These are phyloP conservation scores for Paecilomyces dactylethromorphus DNA, from an alignment of 2,329 filamentous ascomycete species.

Conservation along the genomic window DNA sequence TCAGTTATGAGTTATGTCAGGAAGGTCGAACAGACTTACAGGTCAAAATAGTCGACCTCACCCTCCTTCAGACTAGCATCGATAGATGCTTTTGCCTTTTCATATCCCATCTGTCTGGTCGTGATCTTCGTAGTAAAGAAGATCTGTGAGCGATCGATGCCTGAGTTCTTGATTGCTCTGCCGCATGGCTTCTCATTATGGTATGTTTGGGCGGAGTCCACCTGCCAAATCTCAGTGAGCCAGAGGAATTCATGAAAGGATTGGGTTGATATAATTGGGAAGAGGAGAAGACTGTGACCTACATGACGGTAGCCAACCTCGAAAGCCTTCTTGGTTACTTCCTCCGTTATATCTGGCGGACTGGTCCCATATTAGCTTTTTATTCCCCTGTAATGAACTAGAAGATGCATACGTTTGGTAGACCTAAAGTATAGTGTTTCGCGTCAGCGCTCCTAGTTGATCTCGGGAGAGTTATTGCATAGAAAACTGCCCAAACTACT, in stretches of 20 bases:
- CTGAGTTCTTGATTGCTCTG: conserved; percentile 46
- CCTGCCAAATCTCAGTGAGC: conserved; percentile 19
- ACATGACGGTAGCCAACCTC: conserved; percentile 53
- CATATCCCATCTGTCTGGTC: conserved; percentile 51
- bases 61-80: conserved; percentile 56
- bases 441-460: neutral
- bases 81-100: conserved; percentile 58
- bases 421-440: conserved; percentile 16
- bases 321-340: conserved; percentile 52
- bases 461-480: neutral
- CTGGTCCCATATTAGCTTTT: conserved; percentile 21
- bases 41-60: conserved; percentile 60
- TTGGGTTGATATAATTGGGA: neutral
- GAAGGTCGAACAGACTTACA: conserved; percentile 38
- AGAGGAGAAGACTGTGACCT: conserved; percentile 8
- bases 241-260: neutral
- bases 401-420: conserved; percentile 30
- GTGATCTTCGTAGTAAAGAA: conserved; percentile 61
- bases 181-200: conserved; percentile 52
- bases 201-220: conserved; percentile 55
- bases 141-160: conserved; percentile 48
- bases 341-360: conserved; percentile 51
- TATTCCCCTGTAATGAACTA: neutral
- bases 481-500: neutral
- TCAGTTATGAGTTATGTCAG: neutral